Base-by-base conservation (phyloP, 2,329 filamentous ascomycete species). In the Trichoderma gracile region DNA sequence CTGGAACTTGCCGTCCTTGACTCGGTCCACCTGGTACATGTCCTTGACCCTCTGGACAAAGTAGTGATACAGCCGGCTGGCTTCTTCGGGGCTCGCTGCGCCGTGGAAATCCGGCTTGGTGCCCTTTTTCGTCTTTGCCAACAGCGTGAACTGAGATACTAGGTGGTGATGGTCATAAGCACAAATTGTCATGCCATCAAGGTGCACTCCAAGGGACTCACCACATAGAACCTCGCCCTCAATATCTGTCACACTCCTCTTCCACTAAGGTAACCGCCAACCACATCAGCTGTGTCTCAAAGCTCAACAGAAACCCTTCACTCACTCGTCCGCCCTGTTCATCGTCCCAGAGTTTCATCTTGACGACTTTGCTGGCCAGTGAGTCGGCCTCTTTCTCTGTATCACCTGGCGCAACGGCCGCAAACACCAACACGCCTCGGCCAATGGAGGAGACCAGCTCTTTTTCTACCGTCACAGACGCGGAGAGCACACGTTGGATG, bases 71-170 rank as follows among this genome's bases (percentile, higher is more conserved):
- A 98, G 82, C 67, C 84, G 84, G 71, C 87, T 91, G 25, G 94
- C 95, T 64, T 93, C 87, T 12, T 91, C 86, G 3, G 89, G 89
- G 54, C 86, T 86, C 67, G 94, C 89, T 6, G 95, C 93, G 14
- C 90, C 91, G 75, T 97, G 94, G 72, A 99, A 99, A 75, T 96
- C 91, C 40, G 95, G 96, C 76, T 96, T 98, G 74, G 88, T 93
- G 67, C 94, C 94, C 77, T 98, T 98, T 74, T 93, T 96, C n/a
- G 93, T 93, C 52, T 89, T 90, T 53, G 93, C 96, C 56, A 96
- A 84, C 10, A 99, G 85, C 2, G 95, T 99, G 74, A 99, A 99
- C 78, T 99, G 95, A 15, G 95, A 98, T 52, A 99, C 94, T 96
- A n/a, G n/a, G n/a, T n/a, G 73, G n/a, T 19, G 25, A 47, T n/a